Base-by-base conservation (phyloP, 2,329 filamentous ascomycete genomes). In the Geosmithia putterillii region DNA sequence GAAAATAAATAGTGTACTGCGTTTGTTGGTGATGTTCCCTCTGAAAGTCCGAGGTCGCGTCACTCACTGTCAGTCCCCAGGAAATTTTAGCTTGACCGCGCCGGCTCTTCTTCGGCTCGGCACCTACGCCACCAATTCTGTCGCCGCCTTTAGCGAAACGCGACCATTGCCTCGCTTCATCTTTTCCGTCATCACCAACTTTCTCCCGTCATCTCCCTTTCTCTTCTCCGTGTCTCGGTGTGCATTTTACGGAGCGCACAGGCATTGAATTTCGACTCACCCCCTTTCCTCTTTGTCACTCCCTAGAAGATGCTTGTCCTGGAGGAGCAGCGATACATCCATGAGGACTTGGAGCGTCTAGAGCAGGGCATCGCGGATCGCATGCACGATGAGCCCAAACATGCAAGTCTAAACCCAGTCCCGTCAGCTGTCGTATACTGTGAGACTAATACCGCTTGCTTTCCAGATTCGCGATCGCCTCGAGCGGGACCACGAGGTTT, bases 331-430 rank as follows among this genome's bases (percentile, higher is more conserved):
- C 79, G 92, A 54, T 88, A 86, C 56, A 78, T 95, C 54, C 89
- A 95, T 55, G 92, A 98, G 76, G 92, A 98, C 65, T 70, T 98
- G 42, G 92, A 98, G 73, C 82, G 92, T 50, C 76, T 98, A 46
- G 92, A 98, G 66, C 87, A 95, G 62, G 92, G 86, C 43, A 83
- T 95, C 55, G 83, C 86, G 44, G 89, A 96, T 66, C 84, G 89
- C 56, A 78, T 94, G 47, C 74, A 80, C 48, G 87, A 95, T 51
- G 88, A 96, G 50, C 89, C 90, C 39, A 86, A 83, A 64, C 84
- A 90, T 62, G 86, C 89, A 69, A 62, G 80, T 70, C 43, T 10
- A 17, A 32, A 32, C 10, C 42, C 23, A 43, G 15, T 34, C 21
- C 17, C 32, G 20, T 9, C 42, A 20, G n/a, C 35, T 4, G 15